Evolutionary conservation across 257 asterid genomes (phyloP), one percentile per base, ranked within the genome.

Genomic region (Solanum sejunctum): DNA sequence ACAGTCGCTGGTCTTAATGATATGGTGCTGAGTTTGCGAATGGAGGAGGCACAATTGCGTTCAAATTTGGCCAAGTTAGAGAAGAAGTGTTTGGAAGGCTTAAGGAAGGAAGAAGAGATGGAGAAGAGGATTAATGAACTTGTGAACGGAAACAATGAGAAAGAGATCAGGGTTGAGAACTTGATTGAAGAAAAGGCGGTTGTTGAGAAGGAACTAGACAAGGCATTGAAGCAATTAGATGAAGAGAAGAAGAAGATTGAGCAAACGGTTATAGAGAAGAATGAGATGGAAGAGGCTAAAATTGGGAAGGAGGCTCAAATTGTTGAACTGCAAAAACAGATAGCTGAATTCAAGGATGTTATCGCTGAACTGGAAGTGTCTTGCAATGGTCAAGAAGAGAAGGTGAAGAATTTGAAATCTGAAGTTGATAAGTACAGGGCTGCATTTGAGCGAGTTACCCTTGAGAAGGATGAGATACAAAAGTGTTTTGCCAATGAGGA

Each of bases 41-140:
- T 87, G 52, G 94, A 91, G 85, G 93, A 89, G 91, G 90, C 20
- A 0, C 85, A 26, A 43, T 84, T 94, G 89, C 84, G 60, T 4
- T 57, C 3, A 3, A 72, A 78, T 87, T 85, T 91, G 85, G 89
- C 88, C 0, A 93, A 91, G 81, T 89, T 94, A 89, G 99, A 95
- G 93, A 89, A 84, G 88, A 92, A 85, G 86, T 85, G 88, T 55
- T 58, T 51, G 39, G 93, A 88, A 21, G 89, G 91, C 17, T 90
- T 70, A 85, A 92, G 87, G 91, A 94, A 84, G 89, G 92, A 88
- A 84, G 89, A 66, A 83, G 94, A 87, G 81, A 88, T 91, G 95
- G 86, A 49, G 69, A 87, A 81, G 84, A 86, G 88, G 88, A 88
- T 93, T 64, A 85, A 77, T 83, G 90, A 84, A 20, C 81, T 94